These are phyloP conservation scores for Helianthus annuus DNA, from an alignment of 129 eudicot species.

Conservation along the genomic window DNA sequence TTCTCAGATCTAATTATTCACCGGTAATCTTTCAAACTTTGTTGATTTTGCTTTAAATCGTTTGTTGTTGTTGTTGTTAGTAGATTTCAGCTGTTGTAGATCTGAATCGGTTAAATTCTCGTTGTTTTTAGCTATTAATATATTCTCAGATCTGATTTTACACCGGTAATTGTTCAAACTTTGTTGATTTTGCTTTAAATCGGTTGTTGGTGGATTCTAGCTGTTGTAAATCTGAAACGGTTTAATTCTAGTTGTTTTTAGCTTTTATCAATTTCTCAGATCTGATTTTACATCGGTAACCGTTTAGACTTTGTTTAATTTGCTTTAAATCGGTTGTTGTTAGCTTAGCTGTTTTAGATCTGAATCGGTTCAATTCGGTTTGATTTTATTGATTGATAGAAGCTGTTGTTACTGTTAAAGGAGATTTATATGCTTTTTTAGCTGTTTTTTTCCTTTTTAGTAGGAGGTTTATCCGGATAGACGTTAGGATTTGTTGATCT, in stretches of 20 bases:
- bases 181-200: not conserved
- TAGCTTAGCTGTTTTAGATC: slow-evolving; percentile 20
- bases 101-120: too few species aligned
- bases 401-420: not conserved
- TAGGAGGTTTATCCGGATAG: not conserved
- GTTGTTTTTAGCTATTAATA: too few species aligned
- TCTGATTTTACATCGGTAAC: not conserved
- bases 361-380: not conserved
- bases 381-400: not conserved
- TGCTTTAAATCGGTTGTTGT: slow-evolving; percentile 7
- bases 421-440: not conserved
- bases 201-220: too few species aligned
- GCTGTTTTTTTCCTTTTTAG: not conserved
- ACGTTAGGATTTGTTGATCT: slow-evolving; percentile 21
- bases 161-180: slow-evolving; percentile 5
- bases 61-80: too few species aligned
- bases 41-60: slow-evolving; percentile 11
- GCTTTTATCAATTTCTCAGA: not conserved
- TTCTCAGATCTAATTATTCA: slow-evolving; percentile 14
- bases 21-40: slow-evolving; percentile 6
- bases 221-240: too few species aligned
- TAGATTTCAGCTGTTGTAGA: too few species aligned
- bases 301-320: not conserved
- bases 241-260: too few species aligned
- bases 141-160: slow-evolving; percentile 17